Base-by-base conservation (phyloP, 345 rosid genomes). In the Ricinus communis region DNA sequence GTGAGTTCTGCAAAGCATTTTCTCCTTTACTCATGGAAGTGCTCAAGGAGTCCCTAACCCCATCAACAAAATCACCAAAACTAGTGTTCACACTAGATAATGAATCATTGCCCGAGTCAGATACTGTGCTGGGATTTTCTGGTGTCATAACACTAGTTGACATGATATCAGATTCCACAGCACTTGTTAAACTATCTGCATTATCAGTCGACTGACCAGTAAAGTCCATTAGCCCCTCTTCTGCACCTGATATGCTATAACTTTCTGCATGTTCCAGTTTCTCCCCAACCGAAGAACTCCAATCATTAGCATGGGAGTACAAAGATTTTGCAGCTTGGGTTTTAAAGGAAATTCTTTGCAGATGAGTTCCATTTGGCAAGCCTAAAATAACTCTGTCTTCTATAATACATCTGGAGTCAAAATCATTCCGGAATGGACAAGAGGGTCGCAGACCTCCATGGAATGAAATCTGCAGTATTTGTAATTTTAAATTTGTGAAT, bases 21-120 rank as follows among this genome's bases (percentile, higher is more conserved):
- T 84, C 92, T 76, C 88, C 92, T 53, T 86, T 81, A 67, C 66
- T 83, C 24, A 88, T 62, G 52, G 93, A 87, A 65, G 85, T 74
- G 25, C 77, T 79, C 68, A 90, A 38, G 38, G 95, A 83, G 16
- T 81, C 83, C 58, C 71, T 76, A 50, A 81, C 53, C 54, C 82
- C 84, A 45, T 87, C 77, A 41, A 86, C 58, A 71, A 86, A 71
- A 65, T 90, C 90, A 65, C 82, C 86, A 54, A 85, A 69, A 74
- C 81, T 85, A 46, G 81, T 81, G 75, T 83, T 87, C 5, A 60
- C 71, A 69, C 76, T 77, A 12, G 81, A 61, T 65, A 80, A 43
- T 56, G 92, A 74, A 76, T 66, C 74, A 65, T 62, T 78, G 60
- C 77, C 79, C 62, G 86, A 63, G 55, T 80, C 82, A 8, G 86